phyloP scores from a whole-genome alignment of 2,329 filamentous ascomycete genomes.

The Cordyceps javanica region DNA sequence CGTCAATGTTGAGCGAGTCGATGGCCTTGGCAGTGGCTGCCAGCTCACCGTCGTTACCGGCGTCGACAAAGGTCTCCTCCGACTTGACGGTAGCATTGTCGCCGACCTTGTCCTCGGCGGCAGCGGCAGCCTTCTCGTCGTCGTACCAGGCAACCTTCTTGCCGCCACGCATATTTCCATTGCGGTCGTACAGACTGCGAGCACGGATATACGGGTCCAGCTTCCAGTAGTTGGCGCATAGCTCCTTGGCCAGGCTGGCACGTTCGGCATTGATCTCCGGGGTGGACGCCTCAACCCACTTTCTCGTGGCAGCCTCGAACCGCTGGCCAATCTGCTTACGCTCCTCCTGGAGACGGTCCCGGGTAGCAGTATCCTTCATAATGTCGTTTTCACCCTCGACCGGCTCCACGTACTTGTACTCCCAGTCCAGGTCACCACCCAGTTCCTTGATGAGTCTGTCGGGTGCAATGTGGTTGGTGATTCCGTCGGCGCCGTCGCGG shows the following conservation, averaged over 20 bases:
- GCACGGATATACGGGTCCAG: constrained; percentile 63
- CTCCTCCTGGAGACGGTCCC: constrained; percentile 43
- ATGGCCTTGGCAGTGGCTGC: constrained; percentile 2
- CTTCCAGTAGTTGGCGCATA: constrained; percentile 62
- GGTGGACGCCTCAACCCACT: constrained; percentile 48
- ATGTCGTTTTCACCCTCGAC: constrained; percentile 50
- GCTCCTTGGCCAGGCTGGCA: constrained; percentile 39
- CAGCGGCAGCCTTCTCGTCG: constrained; percentile 8
- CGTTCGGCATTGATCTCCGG: constrained; percentile 28
- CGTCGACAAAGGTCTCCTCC: constrained; percentile 11
- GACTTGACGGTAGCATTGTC: constrained; percentile 3
- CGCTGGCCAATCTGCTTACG: constrained; percentile 46
- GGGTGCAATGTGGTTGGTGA: constrained; percentile 40
- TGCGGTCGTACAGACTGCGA: constrained; percentile 56
- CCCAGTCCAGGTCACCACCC: constrained; percentile 67
- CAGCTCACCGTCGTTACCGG: neutral
- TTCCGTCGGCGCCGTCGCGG: constrained; percentile 54
- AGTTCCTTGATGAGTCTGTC: constrained; percentile 42
- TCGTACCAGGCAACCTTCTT: constrained; percentile 9
- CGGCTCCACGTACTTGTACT: constrained; percentile 60
- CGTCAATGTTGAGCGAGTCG: neutral
- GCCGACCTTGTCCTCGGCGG: neutral
- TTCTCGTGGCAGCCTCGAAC: constrained; percentile 52
- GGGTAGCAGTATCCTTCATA: constrained; percentile 39
- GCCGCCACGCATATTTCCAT: constrained; percentile 39